Conservation (phyloP, 1,139 yeast genomes). For the Candida sp. region DNA sequence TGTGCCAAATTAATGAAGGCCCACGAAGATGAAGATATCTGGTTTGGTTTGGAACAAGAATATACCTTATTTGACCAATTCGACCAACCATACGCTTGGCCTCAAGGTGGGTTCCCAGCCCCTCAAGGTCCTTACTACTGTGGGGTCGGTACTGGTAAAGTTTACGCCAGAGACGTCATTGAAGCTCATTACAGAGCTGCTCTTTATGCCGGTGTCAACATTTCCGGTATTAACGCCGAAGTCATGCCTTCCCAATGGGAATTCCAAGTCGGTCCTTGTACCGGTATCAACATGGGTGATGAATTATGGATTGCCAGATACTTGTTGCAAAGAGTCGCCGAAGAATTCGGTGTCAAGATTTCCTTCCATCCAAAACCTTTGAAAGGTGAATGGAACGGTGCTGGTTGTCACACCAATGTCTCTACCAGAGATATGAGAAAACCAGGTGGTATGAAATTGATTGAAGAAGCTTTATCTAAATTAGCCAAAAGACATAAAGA, state of each 20-base stretch:
- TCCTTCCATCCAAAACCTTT: slow-evolving; percentile 99
- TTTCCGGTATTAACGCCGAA: slow-evolving; percentile 98
- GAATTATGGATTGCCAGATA: slow-evolving; percentile 96
- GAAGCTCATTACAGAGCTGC: slow-evolving; percentile 99
- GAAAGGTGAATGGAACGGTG: slow-evolving; percentile 99
- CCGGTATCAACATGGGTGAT: slow-evolving; percentile 95
- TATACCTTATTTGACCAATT: slow-evolving; percentile 92
- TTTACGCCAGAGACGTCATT: slow-evolving; percentile 95
- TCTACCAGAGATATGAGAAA: slow-evolving; percentile 89
- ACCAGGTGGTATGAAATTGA: slow-evolving; percentile 94
- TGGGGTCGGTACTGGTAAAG: slow-evolving; percentile 99
- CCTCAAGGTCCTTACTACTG: slow-evolving; percentile 99
- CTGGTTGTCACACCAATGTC: slow-evolving; percentile 99
- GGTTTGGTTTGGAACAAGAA: slow-evolving; percentile 99
- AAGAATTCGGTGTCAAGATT: slow-evolving; percentile 97
- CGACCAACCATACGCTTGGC: slow-evolving; percentile 97
- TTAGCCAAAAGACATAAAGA: slow-evolving; percentile 95
- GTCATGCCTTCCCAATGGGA: slow-evolving; percentile 99
- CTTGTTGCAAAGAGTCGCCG: slow-evolving; percentile 90
- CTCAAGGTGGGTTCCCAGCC: slow-evolving; percentile 99
- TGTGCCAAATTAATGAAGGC: slow-evolving; percentile 96
- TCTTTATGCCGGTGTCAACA: slow-evolving; percentile 82
- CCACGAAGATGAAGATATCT: slow-evolving; percentile 77
- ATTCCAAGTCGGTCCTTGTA: slow-evolving; percentile 99
- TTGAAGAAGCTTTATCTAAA: slow-evolving; percentile 90